Base-by-base conservation (phyloP, 805 yeast species). In the Ogataea allantospora region DNA sequence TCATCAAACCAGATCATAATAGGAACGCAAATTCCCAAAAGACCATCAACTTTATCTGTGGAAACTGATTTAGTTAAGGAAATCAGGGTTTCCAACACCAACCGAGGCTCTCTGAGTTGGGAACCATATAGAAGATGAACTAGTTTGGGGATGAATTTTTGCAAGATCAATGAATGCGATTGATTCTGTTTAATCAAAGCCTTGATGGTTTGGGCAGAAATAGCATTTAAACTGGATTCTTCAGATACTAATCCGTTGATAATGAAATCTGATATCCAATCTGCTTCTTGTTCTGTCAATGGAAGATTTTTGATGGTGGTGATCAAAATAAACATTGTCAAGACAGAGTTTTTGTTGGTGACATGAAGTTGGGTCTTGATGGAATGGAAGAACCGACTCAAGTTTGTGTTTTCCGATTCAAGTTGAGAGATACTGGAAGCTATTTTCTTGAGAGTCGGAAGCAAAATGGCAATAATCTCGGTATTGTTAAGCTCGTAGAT, bases 141-240 rank as follows among this genome's bases (percentile, higher is more conserved):
- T 11, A 78, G 50, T 23, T 62, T 61, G 7, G 78, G 73, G 3
- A 83, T 57, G 19, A 77, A 53, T 11, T 60, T 60, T 38, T 68
- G 67, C 25, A 80, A 61, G 1, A 74, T 55, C 4, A 49, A 38
- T 4, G 64, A 58, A 6, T 71, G 63, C 4, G 67, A 57, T 0
- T 49, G 47, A 6, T 53, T 56, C 3, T 56, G 38, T 7, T 61
- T 53, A 27, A 83, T 65, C 28, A 86, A 62, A 0, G 80, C 67
- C 48, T 72, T 80, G 34, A 83, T 65, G 11, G 93, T 80, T 46
- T 81, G 88, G 9, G 80, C 65, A 0, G 75, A 66, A 7, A 76
- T 62, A 0, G 66, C 56, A 26, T 50, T 47, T 7, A 68, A 48
- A 7, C 60, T 54, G 1, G 55, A 41, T n/a, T 60, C 67, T 3